Evolutionary conservation across 768 basidiomycete species (phyloP).

Genomic region (Termitomyces sp.): DNA sequence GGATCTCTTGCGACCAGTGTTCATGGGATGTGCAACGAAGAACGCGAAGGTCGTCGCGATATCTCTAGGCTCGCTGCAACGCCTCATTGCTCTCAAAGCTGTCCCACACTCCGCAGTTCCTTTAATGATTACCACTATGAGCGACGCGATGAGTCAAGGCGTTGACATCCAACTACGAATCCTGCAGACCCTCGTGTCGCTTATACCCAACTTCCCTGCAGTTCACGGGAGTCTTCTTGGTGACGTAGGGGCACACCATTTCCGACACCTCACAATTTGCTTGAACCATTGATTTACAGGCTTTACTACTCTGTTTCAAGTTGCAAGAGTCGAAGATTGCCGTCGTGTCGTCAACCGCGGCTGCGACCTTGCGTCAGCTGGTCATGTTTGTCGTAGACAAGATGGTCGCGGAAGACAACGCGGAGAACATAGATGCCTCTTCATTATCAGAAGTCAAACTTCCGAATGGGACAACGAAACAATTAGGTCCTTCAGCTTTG

Average conservation of each 20-base stretch:
- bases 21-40: conserved; percentile 92
- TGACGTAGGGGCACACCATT: conserved; percentile 50
- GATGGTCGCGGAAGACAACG: conserved; percentile 73
- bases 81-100: conserved; percentile 83
- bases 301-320: conserved; percentile 90
- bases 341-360: conserved; percentile 95
- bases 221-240: conserved; percentile 80
- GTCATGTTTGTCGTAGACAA: conserved; percentile 99
- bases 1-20: conserved; percentile 81
- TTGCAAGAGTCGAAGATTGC: conserved; percentile 94
- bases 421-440: conserved; percentile 31
- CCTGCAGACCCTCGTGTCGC: conserved; percentile 86
- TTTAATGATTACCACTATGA: conserved; percentile 80
- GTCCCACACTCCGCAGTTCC: conserved; percentile 81
- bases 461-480: conserved; percentile 65
- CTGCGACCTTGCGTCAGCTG: conserved; percentile 91
- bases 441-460: conserved; percentile 47
- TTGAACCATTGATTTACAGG: conserved; percentile 43
- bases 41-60: conserved; percentile 94
- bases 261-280: not conserved
- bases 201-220: conserved; percentile 84
- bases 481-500: conserved; percentile 69
- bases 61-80: conserved; percentile 85
- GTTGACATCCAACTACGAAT: conserved; percentile 97
- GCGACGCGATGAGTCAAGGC: conserved; percentile 86